Percentiles rank a stretch among this genome's conserved stretches.
These are phyloP conservation scores for Sicyos edulis DNA, from an alignment of 306 rosid species.

Conservation along the genomic window DNA sequence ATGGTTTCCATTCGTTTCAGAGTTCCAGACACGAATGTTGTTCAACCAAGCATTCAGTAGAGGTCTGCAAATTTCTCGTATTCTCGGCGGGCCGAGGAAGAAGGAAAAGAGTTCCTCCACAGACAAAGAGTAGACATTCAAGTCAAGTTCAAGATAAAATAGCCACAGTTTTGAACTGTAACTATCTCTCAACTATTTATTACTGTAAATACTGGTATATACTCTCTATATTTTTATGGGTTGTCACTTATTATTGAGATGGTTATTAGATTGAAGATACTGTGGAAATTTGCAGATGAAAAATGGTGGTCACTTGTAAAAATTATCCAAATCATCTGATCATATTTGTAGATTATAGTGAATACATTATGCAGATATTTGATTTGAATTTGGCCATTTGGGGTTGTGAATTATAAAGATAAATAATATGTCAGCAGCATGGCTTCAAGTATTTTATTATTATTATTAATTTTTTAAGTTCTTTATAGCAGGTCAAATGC, in stretches of 20 bases:
- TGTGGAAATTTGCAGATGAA: not conserved
- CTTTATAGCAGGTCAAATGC: too few species aligned
- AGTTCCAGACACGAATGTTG: too few species aligned
- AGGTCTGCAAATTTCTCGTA: too few species aligned
- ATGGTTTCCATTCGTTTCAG: too few species aligned
- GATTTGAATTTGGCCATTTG: not conserved
- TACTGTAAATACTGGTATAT: not conserved
- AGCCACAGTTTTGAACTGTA: not conserved
- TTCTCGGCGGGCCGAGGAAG: slow-evolving; percentile 18
- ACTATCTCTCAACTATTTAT: not conserved
- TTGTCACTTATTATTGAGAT: not conserved
- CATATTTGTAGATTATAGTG: not conserved
- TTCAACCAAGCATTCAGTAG: too few species aligned
- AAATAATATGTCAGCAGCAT: not conserved
- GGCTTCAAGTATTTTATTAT: not conserved
- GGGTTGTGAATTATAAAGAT: not conserved
- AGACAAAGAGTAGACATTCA: slow-evolving; percentile 48
- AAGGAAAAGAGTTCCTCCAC: slow-evolving; percentile 62
- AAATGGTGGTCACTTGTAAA: not conserved
- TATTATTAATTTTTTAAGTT: too few species aligned
- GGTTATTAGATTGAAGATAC: not conserved
- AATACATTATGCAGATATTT: not conserved
- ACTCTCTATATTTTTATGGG: not conserved
- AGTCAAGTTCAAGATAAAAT: not conserved
- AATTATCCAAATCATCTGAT: not conserved